Conservation (phyloP, 108 stramenopile genomes). For the Cyclostephanos tholiformis region DNA sequence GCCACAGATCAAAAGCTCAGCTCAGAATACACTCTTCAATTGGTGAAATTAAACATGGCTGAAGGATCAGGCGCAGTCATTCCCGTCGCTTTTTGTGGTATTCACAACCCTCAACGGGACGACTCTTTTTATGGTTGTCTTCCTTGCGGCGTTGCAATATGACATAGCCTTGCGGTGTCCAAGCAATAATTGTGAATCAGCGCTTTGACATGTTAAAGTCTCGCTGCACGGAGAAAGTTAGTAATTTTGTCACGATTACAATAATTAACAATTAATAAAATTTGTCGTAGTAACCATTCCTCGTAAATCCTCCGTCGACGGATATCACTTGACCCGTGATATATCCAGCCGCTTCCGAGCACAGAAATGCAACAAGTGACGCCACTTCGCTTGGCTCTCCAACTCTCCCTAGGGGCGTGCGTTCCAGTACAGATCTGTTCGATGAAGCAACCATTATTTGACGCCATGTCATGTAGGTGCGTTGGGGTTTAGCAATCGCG, state of each 20-base stretch:
- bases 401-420: conserved; percentile 78
- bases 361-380: conserved; percentile 88
- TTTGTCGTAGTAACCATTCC: conserved; percentile 69
- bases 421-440: conserved; percentile 58
- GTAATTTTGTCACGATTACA: too few relatives aligned
- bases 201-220: conserved; percentile 8
- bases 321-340: conserved; percentile 96
- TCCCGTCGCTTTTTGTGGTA: conserved; percentile 76
- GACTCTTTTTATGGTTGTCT: conserved; percentile 53
- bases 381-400: conserved; percentile 87
- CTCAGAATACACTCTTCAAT: conserved; percentile 59
- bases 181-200: background rate
- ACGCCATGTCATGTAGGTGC: background rate
- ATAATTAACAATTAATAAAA: too few relatives aligned
- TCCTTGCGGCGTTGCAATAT: conserved; percentile 51
- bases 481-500: background rate
- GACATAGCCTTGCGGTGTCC: background rate
- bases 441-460: too few relatives aligned
- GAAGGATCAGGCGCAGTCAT: conserved; percentile 36
- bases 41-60: conserved; percentile 25
- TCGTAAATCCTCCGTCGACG: conserved; percentile 91
- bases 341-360: conserved; percentile 86
- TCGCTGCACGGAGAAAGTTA: background rate
- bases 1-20: conserved; percentile 54
- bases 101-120: conserved; percentile 70